Evolutionary conservation across 2,329 filamentous ascomycete species (phyloP), one percentile per base, ranked within the genome.

Genomic region (Paecilomyces sp.): DNA sequence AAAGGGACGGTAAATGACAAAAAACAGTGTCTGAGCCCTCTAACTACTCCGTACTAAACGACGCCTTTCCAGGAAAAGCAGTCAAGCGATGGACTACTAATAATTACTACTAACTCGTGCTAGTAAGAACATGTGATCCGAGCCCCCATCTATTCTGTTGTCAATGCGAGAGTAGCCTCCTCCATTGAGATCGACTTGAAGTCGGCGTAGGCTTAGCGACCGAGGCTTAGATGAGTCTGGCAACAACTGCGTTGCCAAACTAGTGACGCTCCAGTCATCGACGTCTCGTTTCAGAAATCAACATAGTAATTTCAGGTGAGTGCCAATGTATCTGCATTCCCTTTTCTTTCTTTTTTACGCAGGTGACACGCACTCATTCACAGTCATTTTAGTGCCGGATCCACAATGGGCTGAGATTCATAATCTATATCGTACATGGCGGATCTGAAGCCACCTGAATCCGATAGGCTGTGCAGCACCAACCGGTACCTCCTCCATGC

Each of bases 121-220:
- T 51, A 6, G 25, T 33, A 54, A 61, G 59, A 65, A 61, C 61
- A 66, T 65, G 63, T 64, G 62, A 65, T 64, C 64, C 61, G 64
- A 66, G 64, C 62, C 41, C 41, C 3, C 7, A n/a, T n/a, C 8
- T 47, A 47, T 8, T n/a, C 36, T 18, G 13, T 5, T 18, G 36
- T 61, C 64, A 52, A 63, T 55, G 54, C 30, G 18, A n/a, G 36
- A 47, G 31, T 33, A 33, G 11, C 31, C 11, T 18, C n/a, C 15
- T 47, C 12, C 13, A 41, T 13, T 15, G 8, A 47, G 36, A 47
- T 47, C 36, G 36, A 47, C 36, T 47, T 6, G 6, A 47, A n/a
- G 41, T 18, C 18, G 41, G 41, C 18, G 7, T 18, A 8, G 3
- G n/a, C 18, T 12, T 22, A 18, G 15, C 41, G 18, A 22, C 41